Evolutionary conservation across 2,329 filamentous ascomycete species (phyloP), one percentile per base, ranked within the genome.

Genomic region (Emydomyces testavorans): DNA sequence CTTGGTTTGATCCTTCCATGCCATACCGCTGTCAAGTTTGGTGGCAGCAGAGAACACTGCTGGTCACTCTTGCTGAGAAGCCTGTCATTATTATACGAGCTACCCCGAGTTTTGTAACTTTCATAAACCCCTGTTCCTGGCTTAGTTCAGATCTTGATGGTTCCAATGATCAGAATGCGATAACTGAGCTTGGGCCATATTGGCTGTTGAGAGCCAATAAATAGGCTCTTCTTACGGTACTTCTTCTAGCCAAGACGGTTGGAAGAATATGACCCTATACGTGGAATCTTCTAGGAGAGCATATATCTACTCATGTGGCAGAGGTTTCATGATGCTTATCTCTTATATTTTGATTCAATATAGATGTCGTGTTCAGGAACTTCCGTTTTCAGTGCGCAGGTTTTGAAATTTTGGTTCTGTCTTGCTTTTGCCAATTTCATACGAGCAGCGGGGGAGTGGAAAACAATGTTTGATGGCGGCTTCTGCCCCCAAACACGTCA

Each of bases 271-370:
- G 28, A 24, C 26, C 28, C 37, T 13, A 10, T 34, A 16, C 26
- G 24, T 36, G 36, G 45, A 40, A 40, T 46, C 44, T 16, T 47
- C 35, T 40, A 47, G 45, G 45, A 47, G 45, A 47, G n/a, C n/a
- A 47, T 47, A 47, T 47, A 8, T 40, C 6, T 21, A 23, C 18
- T 39, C 45, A 34, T 18, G 28, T 35, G 18, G 23, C 34, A 11
- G 34, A 20, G 35, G n/a, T 21, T 31, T 23, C 29, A 13, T 31
- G 16, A 20, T 47, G 28, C 40, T 40, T 34, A 40, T 34, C 34
- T 24, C 15, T 34, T 34, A 3, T 6, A 23, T 31, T 29, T 21
- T 31, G 4, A 40, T 24, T 21, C 15, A 20, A 37, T 41, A 21
- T 26, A 18, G 8, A 34, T 37, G 21, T 35, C 15, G 29, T 42